Base-by-base conservation (phyloP, 2,329 filamentous ascomycete species). In the Pseudopyricularia javanii region DNA sequence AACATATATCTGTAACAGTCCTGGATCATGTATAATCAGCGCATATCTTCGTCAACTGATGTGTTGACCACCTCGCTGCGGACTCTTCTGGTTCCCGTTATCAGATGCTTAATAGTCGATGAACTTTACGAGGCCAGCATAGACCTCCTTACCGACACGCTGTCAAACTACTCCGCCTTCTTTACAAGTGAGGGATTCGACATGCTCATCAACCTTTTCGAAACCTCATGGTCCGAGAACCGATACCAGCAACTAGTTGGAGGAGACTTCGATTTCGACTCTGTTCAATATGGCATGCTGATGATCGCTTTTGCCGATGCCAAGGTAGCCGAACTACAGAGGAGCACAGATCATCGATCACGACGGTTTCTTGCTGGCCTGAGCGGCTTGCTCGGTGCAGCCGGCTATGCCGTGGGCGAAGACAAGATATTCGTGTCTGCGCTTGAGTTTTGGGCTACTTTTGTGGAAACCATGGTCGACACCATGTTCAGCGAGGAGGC, bases 391-490 rank as follows among this genome's bases (percentile, higher is more conserved):
- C 71, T 91, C 24, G 75, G 75, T 20, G 78, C 82, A 12, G 72
- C 80, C 12, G 86, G 87, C 2, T 77, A 80, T 59, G 79, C 85
- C 1, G 82, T 83, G 1, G 78, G 78, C 4, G 86, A 91, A 53
- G 86, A 93, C 60, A 82, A 80, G 57, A 80, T 90, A 11, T 90
- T 88, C 53, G 78, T 86, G 1, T 79, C 82, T 1, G 80, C 83
- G 1, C 74, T 91, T 14, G 87, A 93, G 60, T 91, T 93, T 63
- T 93, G 88, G 88, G 84, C 80, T 17, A 83, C 80, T 1, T 89
- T 84, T 62, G 79, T 87, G 6, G 87, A 90, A 66, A 78, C 79
- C 12, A 74, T 82, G 71, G 78, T 74, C 55, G 85, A 82, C 62
- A 45, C 50, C 20, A 40, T 51, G 20, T 47, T 28, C 30, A 52